Conservation (phyloP, 129 eudicot species). For the Solidago caesia region DNA sequence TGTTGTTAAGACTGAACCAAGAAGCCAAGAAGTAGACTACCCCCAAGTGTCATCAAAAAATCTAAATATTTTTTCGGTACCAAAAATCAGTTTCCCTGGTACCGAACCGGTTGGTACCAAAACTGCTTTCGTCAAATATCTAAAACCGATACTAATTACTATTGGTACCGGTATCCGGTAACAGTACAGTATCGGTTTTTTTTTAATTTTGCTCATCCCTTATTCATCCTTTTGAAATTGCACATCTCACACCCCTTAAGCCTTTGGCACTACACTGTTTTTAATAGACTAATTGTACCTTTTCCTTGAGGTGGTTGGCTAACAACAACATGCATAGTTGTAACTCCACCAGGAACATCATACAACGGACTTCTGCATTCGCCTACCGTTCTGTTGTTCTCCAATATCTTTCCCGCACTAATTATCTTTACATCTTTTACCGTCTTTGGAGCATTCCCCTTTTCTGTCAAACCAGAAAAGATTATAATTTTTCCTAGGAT, state of each 20-base stretch:
- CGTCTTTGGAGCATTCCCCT: slow-evolving; percentile 69
- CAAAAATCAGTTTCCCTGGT: too few species aligned
- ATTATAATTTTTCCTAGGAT: slow-evolving; percentile 12
- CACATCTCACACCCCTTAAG: neutral
- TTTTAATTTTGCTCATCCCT: too few species aligned
- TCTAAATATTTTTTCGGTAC: too few species aligned
- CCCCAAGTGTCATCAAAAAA: slow-evolving; percentile 69
- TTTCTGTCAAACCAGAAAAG: slow-evolving; percentile 39
- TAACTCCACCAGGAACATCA: slow-evolving; percentile 84
- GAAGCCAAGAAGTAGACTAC: slow-evolving; percentile 33
- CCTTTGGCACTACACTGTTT: neutral
- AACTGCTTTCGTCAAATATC: too few species aligned
- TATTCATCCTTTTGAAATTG: neutral
- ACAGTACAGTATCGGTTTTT: too few species aligned
- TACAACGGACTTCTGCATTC: slow-evolving; percentile 72
- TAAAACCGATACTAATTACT: too few species aligned
- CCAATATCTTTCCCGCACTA: slow-evolving; percentile 81
- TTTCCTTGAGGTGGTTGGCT: slow-evolving; percentile 65
- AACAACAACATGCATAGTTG: slow-evolving; percentile 86
- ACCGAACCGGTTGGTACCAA: too few species aligned
- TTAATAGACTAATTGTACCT: slow-evolving; percentile 33
- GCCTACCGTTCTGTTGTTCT: slow-evolving; percentile 72
- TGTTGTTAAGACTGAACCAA: slow-evolving; percentile 72
- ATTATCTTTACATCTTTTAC: slow-evolving; percentile 80
- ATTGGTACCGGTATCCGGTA: too few species aligned